These are phyloP conservation scores for Aegilops bicornis DNA, from an alignment of 176 grass and related monocot species.

Conservation along the genomic window DNA sequence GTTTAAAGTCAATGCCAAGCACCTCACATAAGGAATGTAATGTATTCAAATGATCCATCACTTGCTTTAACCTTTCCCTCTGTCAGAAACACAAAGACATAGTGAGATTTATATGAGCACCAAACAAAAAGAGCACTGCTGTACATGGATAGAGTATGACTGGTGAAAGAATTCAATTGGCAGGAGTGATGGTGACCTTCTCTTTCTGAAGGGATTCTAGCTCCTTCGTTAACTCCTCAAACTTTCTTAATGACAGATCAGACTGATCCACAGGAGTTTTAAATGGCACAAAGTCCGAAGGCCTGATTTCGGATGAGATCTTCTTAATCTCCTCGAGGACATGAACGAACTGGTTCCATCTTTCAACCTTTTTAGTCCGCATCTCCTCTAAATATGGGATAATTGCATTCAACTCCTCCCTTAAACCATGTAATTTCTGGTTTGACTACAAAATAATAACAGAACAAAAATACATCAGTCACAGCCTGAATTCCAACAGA, in stretches of 20 bases:
- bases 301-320: constrained; percentile 63
- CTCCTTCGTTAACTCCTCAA: constrained; percentile 73
- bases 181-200: constrained; percentile 56
- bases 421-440: constrained; percentile 61
- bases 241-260: constrained; percentile 74
- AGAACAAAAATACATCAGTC: neutral
- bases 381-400: constrained; percentile 76
- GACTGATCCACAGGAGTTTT: constrained; percentile 67
- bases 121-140: neutral
- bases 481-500: neutral
- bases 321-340: constrained; percentile 80
- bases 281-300: constrained; percentile 52
- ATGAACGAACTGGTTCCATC: constrained; percentile 77
- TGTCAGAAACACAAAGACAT: constrained; percentile 41
- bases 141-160: neutral
- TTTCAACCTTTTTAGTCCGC: constrained; percentile 65
- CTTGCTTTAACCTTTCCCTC: constrained; percentile 69
- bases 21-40: constrained; percentile 76
- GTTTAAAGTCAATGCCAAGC: constrained; percentile 72
- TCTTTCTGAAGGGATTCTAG: constrained; percentile 82
- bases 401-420: constrained; percentile 63
- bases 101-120: constrained; percentile 19
- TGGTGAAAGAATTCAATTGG: constrained; percentile 10
- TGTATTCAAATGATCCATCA: constrained; percentile 62
- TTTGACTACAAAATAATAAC: constrained; percentile 48